Percentiles rank a stretch among this genome's conserved stretches.
Conservation (phyloP, 345 rosid species). For the Eucalyptus pauciflora region DNA sequence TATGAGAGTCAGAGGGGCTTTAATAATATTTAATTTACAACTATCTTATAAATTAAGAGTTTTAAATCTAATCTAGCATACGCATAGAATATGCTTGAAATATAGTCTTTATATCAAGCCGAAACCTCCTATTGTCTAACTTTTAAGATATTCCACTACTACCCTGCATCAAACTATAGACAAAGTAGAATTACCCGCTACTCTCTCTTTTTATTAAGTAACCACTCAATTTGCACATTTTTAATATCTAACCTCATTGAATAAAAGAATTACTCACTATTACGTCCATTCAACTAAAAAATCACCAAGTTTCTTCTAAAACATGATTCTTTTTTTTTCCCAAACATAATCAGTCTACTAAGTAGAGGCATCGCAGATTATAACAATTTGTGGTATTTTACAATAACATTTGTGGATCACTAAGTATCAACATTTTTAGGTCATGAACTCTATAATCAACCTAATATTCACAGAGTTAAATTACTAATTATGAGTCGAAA, state of each 20-base stretch:
- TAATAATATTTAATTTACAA: not conserved
- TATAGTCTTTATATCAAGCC: not conserved
- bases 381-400: not conserved
- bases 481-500: not conserved
- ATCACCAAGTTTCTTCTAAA: not conserved
- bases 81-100: not conserved
- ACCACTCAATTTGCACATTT: not conserved
- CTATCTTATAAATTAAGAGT: not conserved
- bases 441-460: not conserved
- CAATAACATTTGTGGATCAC: not conserved
- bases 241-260: not conserved
- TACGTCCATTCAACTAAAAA: not conserved
- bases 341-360: not conserved
- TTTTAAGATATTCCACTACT: not conserved
- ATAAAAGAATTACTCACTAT: not conserved
- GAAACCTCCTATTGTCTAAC: not conserved
- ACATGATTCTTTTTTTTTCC: not conserved
- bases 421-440: not conserved
- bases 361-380: not conserved
- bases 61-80: not conserved
- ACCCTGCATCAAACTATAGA: not conserved
- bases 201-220: not conserved
- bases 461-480: not conserved
- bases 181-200: not conserved
- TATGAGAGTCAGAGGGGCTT: not conserved